These are phyloP conservation scores for Coemansia sp. DNA, from an alignment of 192 early-diverging fungal genomes.

Conservation along the genomic window DNA sequence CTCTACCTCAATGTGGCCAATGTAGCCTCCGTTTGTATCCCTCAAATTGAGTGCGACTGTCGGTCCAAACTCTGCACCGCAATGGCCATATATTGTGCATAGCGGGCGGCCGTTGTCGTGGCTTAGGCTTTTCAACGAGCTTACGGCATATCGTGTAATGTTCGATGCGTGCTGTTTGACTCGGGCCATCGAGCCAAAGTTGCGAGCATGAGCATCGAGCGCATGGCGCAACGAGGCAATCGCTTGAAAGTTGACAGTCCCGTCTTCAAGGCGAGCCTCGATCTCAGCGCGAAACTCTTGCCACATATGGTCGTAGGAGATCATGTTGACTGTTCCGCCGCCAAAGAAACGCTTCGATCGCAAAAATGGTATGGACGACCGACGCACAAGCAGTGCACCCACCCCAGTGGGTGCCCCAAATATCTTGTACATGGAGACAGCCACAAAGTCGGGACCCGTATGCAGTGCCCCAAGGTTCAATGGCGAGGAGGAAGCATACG, in stretches of 20 bases:
- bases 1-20: conserved; percentile 68
- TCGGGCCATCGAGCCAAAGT: conserved; percentile 43
- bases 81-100: conserved; percentile 40
- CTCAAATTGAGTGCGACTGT: conserved; percentile 71
- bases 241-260: conserved; percentile 73
- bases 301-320: conserved; percentile 57
- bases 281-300: conserved; percentile 55
- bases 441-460: conserved; percentile 64
- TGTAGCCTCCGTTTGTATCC: conserved; percentile 53
- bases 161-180: conserved; percentile 55
- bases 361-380: conserved; percentile 48
- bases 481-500: conserved; percentile 62
- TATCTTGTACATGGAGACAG: conserved; percentile 84
- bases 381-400: conserved; percentile 70
- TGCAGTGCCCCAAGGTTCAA: conserved; percentile 57
- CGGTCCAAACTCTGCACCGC: conserved; percentile 53
- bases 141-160: conserved; percentile 46
- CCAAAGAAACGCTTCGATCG: conserved; percentile 67
- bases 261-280: conserved; percentile 66
- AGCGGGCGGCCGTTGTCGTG: conserved; percentile 58
- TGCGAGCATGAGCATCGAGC: conserved; percentile 53
- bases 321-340: conserved; percentile 71
- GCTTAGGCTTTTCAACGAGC: conserved; percentile 46
- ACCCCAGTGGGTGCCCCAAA: conserved; percentile 85
- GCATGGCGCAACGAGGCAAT: conserved; percentile 72